Base-by-base conservation (phyloP, 345 rosid genomes). In the Citrus inodora region DNA sequence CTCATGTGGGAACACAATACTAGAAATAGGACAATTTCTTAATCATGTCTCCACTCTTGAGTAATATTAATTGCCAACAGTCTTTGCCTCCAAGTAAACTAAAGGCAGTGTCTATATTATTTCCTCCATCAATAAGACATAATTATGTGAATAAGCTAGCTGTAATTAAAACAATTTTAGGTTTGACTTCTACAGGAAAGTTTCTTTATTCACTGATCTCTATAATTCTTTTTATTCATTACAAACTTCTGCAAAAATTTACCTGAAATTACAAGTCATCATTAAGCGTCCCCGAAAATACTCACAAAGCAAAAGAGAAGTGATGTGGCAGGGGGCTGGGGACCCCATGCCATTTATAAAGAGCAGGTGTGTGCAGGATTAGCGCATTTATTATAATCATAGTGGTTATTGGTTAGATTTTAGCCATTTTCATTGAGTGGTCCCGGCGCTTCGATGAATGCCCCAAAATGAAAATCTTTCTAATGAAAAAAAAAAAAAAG, bases 281-380 rank as follows among this genome's bases (percentile, higher is more conserved):
- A 66, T 66, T 66, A 21, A 35, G 22, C n/a, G 21, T 65, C 42
- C 69, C 42, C 8, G 42, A 19, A 32, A 32, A 65, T 33, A 65
- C 42, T 32, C 24, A 19, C 21, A 9, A n/a, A 46, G 14, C 17
- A 14, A n/a, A 24, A 22, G 28, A n/a, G 53, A 6, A 11, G 55
- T n/a, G 53, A 67, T 24, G 2, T 11, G 0, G 21, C 17, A 19
- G 4, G 13, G 46, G 33, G 66, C 37, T 35, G 83, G 33, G 70
- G 86, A 82, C 65, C 73, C 79, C 83, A 62, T 60, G 30, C 17
- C 67, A 32, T 37, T 73, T 37, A 32, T 27, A 55, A 53, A 60
- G 48, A 53, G 55, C 60, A 37, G 73, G 67, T 16, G 58, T 17
- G 85, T 35, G 64, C 59, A 51, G 67, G 77, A 38, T 78, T 75